Evolutionary conservation across 768 basidiomycete species (phyloP).

Genomic region (Lactarius tabidus): DNA sequence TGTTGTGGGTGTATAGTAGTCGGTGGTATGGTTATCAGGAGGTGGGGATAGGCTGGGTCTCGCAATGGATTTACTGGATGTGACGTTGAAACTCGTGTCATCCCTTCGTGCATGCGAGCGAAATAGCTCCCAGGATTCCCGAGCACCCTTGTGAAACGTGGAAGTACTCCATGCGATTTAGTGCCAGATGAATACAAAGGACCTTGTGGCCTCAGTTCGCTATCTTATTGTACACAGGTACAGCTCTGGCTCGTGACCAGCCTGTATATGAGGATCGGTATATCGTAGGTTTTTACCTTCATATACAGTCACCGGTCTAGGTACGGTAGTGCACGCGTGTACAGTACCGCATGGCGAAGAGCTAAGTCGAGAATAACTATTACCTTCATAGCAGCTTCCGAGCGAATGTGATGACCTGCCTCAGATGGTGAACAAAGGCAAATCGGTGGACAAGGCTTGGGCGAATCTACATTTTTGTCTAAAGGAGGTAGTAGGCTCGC

Average conservation of each 20-base stretch:
- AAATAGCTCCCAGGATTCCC: not conserved
- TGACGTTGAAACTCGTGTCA: not conserved
- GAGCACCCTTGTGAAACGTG: not conserved
- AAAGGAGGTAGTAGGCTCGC: not conserved
- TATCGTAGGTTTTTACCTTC: too few species aligned
- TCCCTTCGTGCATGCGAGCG: not conserved
- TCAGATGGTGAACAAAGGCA: not conserved
- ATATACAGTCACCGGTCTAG: too few species aligned
- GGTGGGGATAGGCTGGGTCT: not conserved
- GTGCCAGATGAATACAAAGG: not conserved
- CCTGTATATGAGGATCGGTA: too few species aligned
- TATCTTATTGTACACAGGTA: not conserved
- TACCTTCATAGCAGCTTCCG: not conserved
- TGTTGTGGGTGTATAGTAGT: slow-evolving; percentile 22
- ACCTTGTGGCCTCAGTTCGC: not conserved
- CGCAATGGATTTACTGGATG: not conserved
- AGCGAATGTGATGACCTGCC: not conserved
- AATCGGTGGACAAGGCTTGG: not conserved
- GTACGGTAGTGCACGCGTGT: too few species aligned
- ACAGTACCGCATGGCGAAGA: not conserved
- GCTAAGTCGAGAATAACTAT: not conserved
- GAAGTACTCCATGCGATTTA: not conserved
- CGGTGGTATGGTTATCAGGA: slow-evolving; percentile 13
- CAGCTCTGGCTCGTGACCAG: not conserved
- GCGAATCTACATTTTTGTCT: not conserved